Base-by-base conservation (phyloP, 345 rosid species). In the Kandelia obovata region DNA sequence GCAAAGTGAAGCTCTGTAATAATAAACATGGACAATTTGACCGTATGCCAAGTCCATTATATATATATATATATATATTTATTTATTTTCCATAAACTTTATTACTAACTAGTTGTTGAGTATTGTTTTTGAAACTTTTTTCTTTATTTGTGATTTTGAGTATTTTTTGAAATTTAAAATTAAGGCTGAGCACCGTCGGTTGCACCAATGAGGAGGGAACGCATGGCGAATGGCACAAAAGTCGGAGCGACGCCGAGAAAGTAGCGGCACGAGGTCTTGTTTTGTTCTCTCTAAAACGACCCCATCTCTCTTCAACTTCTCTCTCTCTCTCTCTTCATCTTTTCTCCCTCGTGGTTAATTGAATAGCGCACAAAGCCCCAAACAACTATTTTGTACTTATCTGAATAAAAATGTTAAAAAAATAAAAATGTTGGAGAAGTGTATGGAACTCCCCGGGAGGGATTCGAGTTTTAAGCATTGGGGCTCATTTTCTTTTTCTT, bases 141-240 rank as follows among this genome's bases (percentile, higher is more conserved):
- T 39, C 11, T 39, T 8, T 3, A 25, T 10, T 23, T 21, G 8
- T 8, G 4, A 25, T 8, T 11, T 56, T 27, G 25, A 13, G 49
- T 28, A 28, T 47, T 3, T 8, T 7, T 13, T 21, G 19, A 49
- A 49, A 53, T 34, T 52, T 21, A 56, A 58, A 39, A 21, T 30
- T 71, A 79, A 79, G 73, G 65, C 69, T 72, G 80, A 73, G 69
- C 91, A 87, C 98, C 93, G 96, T 87, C 70, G 32, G 71, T 39
- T 56, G 69, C 81, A 71, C 93, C 97, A 92, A 53, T 81, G 62
- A 86, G 70, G 73, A 72, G 71, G 52, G 60, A 83, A 79, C 92
- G 89, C 53, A 78, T 86, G 93, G 85, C 78, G 73, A 74, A 71
- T 79, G 87, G 89, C 96, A 85, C 96, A 76, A 84, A 92, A 87